phyloP scores from a whole-genome alignment of 1,284 basidiomycete species.

The Apiotrichum siamense region DNA sequence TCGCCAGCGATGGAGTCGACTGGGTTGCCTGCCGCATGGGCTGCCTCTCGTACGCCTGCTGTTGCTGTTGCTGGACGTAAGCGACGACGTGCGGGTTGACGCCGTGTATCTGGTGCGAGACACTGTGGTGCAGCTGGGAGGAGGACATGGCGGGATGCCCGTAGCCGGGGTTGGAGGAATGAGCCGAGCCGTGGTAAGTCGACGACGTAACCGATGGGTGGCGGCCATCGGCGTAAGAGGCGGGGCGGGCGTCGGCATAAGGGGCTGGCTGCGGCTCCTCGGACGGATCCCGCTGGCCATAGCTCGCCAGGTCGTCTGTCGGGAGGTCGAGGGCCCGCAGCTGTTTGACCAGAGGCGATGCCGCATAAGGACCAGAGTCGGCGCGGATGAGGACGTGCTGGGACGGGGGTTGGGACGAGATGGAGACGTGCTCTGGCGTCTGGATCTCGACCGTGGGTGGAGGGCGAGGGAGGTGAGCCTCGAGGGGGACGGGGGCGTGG shows the following conservation, averaged over 20 bases:
- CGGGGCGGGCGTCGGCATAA: no score
- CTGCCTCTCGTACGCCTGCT: constrained; percentile 17
- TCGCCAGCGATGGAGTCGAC: constrained; percentile 10
- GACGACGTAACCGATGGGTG: constrained; percentile 12
- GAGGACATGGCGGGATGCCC: constrained; percentile 15
- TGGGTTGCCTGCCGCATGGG: constrained; percentile 1
- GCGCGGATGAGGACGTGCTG: not conserved
- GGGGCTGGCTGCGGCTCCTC: no score
- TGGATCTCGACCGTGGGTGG: constrained; percentile 24
- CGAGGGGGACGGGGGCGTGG: constrained; percentile 58
- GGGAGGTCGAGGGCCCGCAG: constrained; percentile 47
- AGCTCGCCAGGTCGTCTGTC: constrained; percentile 45
- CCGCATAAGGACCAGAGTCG: constrained; percentile 16
- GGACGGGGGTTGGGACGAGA: not conserved
- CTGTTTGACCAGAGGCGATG: constrained; percentile 45
- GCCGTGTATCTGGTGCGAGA: not conserved
- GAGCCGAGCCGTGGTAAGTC: constrained; percentile 18
- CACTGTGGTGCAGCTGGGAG: constrained; percentile 9
- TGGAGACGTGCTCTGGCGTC: constrained; percentile 1
- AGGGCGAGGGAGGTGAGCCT: not conserved
- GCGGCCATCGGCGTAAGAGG: no score
- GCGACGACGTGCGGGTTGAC: constrained; percentile 21
- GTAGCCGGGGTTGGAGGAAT: constrained; percentile 19
- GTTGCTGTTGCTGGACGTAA: constrained; percentile 28
- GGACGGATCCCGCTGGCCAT: constrained; percentile 33